Conservation (phyloP, 768 basidiomycete genomes). For the Tylopilus cervinicoccineus region DNA sequence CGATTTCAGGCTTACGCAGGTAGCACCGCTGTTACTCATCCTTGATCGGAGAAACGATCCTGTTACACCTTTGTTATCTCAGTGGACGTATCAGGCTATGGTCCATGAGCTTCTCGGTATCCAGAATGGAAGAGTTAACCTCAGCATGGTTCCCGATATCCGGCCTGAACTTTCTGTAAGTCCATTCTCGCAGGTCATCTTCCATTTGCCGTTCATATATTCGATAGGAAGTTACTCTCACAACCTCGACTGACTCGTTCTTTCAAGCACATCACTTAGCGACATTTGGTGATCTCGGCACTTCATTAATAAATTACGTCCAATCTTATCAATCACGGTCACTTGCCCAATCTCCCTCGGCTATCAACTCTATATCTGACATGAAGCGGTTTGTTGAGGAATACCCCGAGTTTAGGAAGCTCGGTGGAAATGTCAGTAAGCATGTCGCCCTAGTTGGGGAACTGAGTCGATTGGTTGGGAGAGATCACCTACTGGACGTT, state of each 20-base stretch:
- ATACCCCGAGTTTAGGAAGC: slow-evolving; percentile 94
- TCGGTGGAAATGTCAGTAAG: slow-evolving; percentile 98
- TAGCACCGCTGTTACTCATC: slow-evolving; percentile 85
- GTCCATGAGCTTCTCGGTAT: slow-evolving; percentile 95
- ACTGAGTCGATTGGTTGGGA: slow-evolving; percentile 82
- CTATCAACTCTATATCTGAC: slow-evolving; percentile 90
- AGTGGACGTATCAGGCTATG: slow-evolving; percentile 99
- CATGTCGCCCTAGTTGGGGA: slow-evolving; percentile 97
- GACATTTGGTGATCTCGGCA: slow-evolving; percentile 96
- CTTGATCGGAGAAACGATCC: slow-evolving; percentile 96
- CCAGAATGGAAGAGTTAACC: slow-evolving; percentile 87
- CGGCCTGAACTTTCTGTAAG: slow-evolving; percentile 78
- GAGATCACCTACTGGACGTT: slow-evolving; percentile 81
- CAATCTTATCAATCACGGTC: slow-evolving; percentile 87
- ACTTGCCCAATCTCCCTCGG: slow-evolving; percentile 66
- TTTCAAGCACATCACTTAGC: slow-evolving; percentile 87
- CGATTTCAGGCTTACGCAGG: slow-evolving; percentile 87
- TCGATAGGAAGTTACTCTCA: slow-evolving; percentile 85
- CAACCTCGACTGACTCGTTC: slow-evolving; percentile 88
- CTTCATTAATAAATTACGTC: slow-evolving; percentile 87
- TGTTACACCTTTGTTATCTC: slow-evolving; percentile 90
- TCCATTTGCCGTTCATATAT: slow-evolving; percentile 11
- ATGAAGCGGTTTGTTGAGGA: slow-evolving; percentile 99
- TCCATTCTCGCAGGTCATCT: slow-evolving; percentile 10
- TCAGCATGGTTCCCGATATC: slow-evolving; percentile 81